Evolutionary conservation across 768 basidiomycete genomes (phyloP).

Genomic region (Lactarius evosmus): DNA sequence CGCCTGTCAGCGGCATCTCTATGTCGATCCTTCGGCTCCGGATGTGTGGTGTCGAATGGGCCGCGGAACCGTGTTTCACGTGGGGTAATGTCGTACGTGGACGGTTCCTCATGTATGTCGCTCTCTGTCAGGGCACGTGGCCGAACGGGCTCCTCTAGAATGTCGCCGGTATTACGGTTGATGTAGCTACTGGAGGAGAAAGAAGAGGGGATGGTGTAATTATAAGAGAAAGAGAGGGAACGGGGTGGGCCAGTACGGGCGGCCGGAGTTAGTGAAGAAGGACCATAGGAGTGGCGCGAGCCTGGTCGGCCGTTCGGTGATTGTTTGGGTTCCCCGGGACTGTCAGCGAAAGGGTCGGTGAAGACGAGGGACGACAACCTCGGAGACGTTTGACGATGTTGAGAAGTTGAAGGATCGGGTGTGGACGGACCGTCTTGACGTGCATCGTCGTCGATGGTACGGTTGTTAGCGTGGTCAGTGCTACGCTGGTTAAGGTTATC

Average conservation of each 20-base stretch:
- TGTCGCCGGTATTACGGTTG: conserved; percentile 30
- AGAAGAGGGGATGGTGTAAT: conserved; percentile 3
- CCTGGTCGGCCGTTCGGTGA: background rate
- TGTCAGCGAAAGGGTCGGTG: background rate
- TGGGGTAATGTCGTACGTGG: conserved; percentile 35
- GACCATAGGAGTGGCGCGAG: background rate
- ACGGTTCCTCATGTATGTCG: conserved; percentile 37
- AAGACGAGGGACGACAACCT: conserved; percentile 2
- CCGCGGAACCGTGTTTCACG: conserved; percentile 55
- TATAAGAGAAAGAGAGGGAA: conserved; percentile 19
- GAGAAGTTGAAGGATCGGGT: background rate
- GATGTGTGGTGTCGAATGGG: conserved; percentile 49
- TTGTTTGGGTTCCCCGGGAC: background rate
- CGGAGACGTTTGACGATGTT: conserved; percentile 1
- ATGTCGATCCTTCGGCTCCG: conserved; percentile 38
- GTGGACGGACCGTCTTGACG: background rate
- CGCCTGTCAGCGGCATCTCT: conserved; percentile 48
- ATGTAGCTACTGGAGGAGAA: conserved; percentile 9
- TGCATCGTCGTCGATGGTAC: background rate
- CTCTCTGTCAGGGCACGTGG: conserved; percentile 19
- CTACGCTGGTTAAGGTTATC: background rate
- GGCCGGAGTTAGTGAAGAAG: conserved; percentile 17
- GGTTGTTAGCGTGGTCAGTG: background rate
- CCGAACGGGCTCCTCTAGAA: conserved; percentile 35
- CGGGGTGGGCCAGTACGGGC: conserved; percentile 24